These are phyloP conservation scores for Populus deltoides DNA, from an alignment of 345 rosid genomes.

Conservation along the genomic window DNA sequence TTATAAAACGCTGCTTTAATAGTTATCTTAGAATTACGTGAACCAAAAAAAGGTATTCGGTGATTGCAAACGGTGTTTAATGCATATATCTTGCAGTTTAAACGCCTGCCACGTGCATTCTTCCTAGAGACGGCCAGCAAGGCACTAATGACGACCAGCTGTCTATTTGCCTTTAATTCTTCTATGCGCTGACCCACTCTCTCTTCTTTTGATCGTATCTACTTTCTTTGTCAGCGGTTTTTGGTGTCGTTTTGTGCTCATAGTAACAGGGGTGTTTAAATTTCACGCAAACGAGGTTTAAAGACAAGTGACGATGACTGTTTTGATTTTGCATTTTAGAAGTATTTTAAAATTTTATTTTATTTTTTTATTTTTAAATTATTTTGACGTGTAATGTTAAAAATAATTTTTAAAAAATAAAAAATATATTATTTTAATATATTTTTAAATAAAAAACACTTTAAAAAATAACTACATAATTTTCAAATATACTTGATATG, in stretches of 20 bases:
- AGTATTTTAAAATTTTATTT: too few relatives aligned
- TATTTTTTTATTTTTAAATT: too few relatives aligned
- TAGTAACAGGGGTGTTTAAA: background rate
- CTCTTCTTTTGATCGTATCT: background rate
- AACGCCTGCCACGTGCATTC: too few relatives aligned
- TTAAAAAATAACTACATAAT: too few relatives aligned
- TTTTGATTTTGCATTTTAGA: too few relatives aligned
- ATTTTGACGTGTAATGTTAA: fast-evolving
- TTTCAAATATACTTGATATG: background rate
- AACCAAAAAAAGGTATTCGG: background rate
- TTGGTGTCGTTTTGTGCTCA: background rate
- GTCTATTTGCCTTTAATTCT: background rate
- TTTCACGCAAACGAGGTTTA: background rate
- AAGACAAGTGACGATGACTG: background rate
- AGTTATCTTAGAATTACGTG: too few relatives aligned
- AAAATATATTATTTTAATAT: too few relatives aligned
- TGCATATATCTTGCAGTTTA: too few relatives aligned
- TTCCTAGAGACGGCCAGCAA: background rate
- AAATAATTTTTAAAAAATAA: too few relatives aligned
- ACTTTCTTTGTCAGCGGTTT: background rate
- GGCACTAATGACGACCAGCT: background rate
- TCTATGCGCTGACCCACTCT: background rate
- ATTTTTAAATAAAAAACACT: too few relatives aligned
- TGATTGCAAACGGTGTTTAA: background rate
- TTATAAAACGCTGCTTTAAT: too few relatives aligned